These are phyloP conservation scores for Pneumocystis wakefieldiae DNA, from an alignment of 1,139 yeast species.

Conservation along the genomic window DNA sequence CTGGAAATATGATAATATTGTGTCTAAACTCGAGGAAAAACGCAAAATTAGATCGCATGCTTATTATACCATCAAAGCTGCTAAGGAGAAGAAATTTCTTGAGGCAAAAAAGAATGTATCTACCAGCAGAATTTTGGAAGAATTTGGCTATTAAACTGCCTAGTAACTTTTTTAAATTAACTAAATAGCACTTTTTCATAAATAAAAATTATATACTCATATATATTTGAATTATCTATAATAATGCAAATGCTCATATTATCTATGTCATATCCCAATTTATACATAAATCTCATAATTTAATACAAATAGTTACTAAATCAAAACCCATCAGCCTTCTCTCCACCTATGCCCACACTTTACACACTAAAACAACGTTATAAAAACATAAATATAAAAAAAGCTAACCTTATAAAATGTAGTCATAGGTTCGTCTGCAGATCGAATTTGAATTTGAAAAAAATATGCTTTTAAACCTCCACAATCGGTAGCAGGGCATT, in stretches of 20 bases:
- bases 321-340: slow-evolving; percentile 42
- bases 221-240: neutral
- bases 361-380: slow-evolving; percentile 38
- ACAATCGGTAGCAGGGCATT: slow-evolving; percentile 78
- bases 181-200: neutral
- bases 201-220: neutral
- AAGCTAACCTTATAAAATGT: slow-evolving; percentile 46
- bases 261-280: neutral
- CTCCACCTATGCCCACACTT: slow-evolving; percentile 93
- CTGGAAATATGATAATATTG: slow-evolving; percentile 99
- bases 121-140: neutral
- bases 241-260: neutral
- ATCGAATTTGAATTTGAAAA: slow-evolving; percentile 89
- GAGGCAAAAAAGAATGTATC: slow-evolving; percentile 65
- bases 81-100: slow-evolving; percentile 79
- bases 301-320: neutral
- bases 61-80: slow-evolving; percentile 96
- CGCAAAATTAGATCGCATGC: slow-evolving; percentile 98
- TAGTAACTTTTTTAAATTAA: neutral
- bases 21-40: slow-evolving; percentile 96
- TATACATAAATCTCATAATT: neutral
- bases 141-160: neutral
- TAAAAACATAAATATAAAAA: neutral
- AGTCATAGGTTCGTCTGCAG: slow-evolving; percentile 89
- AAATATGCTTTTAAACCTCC: slow-evolving; percentile 87